Percentiles rank a stretch among this genome's conserved stretches.
Evolutionary conservation across 2,329 filamentous ascomycete genomes (phyloP).

Genomic region (Aspergillus sp.): DNA sequence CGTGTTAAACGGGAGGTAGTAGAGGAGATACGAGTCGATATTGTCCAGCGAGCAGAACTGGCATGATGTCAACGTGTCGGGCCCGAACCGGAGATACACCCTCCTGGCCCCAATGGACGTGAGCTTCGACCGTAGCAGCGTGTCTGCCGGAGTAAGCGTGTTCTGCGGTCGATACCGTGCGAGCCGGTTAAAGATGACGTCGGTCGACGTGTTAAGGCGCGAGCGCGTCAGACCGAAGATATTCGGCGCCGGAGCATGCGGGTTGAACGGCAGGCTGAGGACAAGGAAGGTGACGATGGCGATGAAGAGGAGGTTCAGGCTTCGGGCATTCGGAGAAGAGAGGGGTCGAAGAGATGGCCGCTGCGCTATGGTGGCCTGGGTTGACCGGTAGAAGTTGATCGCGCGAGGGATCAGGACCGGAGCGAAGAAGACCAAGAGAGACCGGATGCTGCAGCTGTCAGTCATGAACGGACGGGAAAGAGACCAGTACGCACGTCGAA

Average conservation of each 20-base stretch:
- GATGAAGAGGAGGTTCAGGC: constrained; percentile 44
- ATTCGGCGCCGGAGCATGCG: constrained; percentile 47
- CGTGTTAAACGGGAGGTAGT: constrained; percentile 61
- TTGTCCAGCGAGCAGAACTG: constrained; percentile 72
- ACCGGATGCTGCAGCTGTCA: constrained; percentile 28
- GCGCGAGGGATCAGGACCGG: constrained; percentile 33
- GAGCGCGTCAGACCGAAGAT: constrained; percentile 69
- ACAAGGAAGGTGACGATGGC: constrained; percentile 46
- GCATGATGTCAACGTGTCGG: constrained; percentile 62
- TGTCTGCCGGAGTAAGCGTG: constrained; percentile 46
- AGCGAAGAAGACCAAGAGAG: constrained; percentile 34
- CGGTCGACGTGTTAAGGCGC: constrained; percentile 73
- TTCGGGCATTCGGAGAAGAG: constrained; percentile 24
- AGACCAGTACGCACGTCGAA: constrained; percentile 19
- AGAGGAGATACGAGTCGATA: constrained; percentile 63
- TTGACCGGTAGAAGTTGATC: constrained; percentile 28
- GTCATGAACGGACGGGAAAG: constrained; percentile 1
- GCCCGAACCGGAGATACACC: constrained; percentile 76
- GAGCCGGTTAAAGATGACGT: constrained; percentile 74
- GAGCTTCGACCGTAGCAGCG: constrained; percentile 58
- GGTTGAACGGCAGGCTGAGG: constrained; percentile 60
- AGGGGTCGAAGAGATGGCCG: constrained; percentile 30
- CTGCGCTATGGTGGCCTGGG: constrained; percentile 24
- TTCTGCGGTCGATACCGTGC: constrained; percentile 32
- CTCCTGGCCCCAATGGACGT: constrained; percentile 62